A percentile compares a stretch with the other conserved stretches of the same genome.
phyloP scores from a whole-genome alignment of 2,329 filamentous ascomycete genomes.

The Trichoderma sp. region DNA sequence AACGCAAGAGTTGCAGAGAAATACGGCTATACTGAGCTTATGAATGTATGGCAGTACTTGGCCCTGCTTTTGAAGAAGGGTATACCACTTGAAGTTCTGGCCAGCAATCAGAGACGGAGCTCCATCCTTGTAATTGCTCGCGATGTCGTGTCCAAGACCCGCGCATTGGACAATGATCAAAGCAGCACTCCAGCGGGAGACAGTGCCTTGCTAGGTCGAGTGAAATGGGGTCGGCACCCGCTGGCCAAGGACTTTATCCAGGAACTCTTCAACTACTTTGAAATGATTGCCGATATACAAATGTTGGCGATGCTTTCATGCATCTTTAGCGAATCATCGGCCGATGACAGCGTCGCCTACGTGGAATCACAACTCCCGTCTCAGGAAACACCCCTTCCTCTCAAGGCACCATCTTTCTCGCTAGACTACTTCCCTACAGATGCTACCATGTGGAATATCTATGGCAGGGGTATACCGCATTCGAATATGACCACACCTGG shows the following conservation, averaged over 20 bases:
- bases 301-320: constrained; percentile 72
- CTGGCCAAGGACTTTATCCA: constrained; percentile 59
- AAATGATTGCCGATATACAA: constrained; percentile 60
- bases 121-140: constrained; percentile 68
- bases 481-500: constrained; percentile 57
- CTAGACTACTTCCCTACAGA: constrained; percentile 64
- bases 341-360: constrained; percentile 55
- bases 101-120: constrained; percentile 51
- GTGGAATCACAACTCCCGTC: constrained; percentile 55
- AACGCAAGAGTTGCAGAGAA: constrained; percentile 76
- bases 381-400: constrained; percentile 59
- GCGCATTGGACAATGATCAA: constrained; percentile 19
- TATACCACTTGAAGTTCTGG: constrained; percentile 65
- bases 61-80: constrained; percentile 74
- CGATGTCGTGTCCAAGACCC: constrained; percentile 48
- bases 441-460: constrained; percentile 50
- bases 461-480: constrained; percentile 50
- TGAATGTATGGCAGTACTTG: constrained; percentile 79
- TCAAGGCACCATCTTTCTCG: constrained; percentile 65
- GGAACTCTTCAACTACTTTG: constrained; percentile 62
- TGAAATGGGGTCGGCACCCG: constrained; percentile 67
- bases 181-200: neutral
- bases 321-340: constrained; percentile 61
- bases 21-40: constrained; percentile 66
- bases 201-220: constrained; percentile 50